Conservation (phyloP, 1,284 basidiomycete species). For the Gomphus sp. region DNA sequence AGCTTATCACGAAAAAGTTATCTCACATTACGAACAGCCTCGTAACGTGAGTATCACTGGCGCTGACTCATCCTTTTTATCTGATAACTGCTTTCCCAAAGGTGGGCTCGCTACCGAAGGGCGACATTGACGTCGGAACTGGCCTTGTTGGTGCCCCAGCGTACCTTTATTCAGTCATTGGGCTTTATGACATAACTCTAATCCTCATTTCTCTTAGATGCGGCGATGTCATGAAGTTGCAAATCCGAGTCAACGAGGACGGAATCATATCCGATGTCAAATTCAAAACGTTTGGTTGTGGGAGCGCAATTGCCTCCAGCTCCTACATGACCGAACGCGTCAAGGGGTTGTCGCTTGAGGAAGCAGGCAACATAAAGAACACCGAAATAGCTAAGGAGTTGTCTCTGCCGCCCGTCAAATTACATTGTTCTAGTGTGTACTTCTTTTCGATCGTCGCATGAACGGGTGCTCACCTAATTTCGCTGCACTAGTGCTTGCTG, state of each 20-base stretch:
- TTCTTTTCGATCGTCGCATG: conserved; percentile 6
- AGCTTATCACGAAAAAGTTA: conserved; percentile 88
- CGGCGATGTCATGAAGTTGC: conserved; percentile 97
- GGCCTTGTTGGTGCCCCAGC: conserved; percentile 98
- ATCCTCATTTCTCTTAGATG: conserved; percentile 39
- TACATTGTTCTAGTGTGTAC: conserved; percentile 76
- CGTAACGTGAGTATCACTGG: conserved; percentile 67
- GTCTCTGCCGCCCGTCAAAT: conserved; percentile 92
- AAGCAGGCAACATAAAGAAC: conserved; percentile 96
- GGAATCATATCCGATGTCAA: conserved; percentile 97
- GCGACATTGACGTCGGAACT: conserved; percentile 87
- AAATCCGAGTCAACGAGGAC: conserved; percentile 93
- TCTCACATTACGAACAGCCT: conserved; percentile 92
- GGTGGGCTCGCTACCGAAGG: conserved; percentile 94
- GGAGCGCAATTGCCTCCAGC: conserved; percentile 94
- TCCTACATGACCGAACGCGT: conserved; percentile 98
- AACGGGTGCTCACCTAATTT: conserved; percentile 11
- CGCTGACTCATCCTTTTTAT: conserved; percentile 31
- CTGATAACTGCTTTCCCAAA: conserved; percentile 45
- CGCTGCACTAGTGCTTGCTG: conserved; percentile 71
- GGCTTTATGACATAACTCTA: not conserved
- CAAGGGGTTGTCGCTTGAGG: conserved; percentile 88
- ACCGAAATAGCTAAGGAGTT: conserved; percentile 98
- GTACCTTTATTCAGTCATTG: conserved; percentile 39
- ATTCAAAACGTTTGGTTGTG: conserved; percentile 98